These are phyloP conservation scores for Exophiala calicioides DNA, from an alignment of 2,329 filamentous ascomycete species.

Conservation along the genomic window DNA sequence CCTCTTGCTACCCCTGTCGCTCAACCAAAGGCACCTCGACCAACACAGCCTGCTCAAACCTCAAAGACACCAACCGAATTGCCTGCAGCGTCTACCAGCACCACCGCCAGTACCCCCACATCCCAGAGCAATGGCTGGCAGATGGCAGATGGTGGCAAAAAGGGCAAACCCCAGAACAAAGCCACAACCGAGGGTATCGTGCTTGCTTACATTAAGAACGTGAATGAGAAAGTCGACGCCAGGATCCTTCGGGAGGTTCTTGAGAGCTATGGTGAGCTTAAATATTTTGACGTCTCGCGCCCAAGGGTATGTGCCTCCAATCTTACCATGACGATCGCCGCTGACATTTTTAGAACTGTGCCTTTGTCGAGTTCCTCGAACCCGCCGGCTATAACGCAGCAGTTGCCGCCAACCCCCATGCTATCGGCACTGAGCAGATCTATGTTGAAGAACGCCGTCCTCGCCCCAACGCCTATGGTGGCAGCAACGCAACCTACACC, in stretches of 20 bases:
- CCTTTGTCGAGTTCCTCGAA: conserved; percentile 90
- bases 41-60: conserved; percentile 38
- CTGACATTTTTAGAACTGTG: conserved; percentile 71
- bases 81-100: conserved; percentile 36
- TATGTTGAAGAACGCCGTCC: conserved; percentile 85
- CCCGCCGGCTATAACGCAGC: conserved; percentile 80
- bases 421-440: conserved; percentile 78
- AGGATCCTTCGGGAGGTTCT: conserved; percentile 71
- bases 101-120: conserved; percentile 38
- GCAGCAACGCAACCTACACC: conserved; percentile 57
- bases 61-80: conserved; percentile 37
- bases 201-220: conserved; percentile 92
- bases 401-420: conserved; percentile 79
- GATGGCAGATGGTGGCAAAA: conserved; percentile 81
- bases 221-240: conserved; percentile 81
- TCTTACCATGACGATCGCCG: conserved; percentile 4
- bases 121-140: conserved; percentile 70
- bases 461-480: conserved; percentile 69
- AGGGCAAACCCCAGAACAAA: conserved; percentile 68
- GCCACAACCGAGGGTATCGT: conserved; percentile 70
- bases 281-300: conserved; percentile 65
- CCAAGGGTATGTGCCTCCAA: conserved; percentile 65
- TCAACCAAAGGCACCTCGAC: conserved; percentile 38
- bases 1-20: conserved; percentile 39
- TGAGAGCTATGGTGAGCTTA: conserved; percentile 66